A percentile compares a stretch with the other conserved stretches of the same genome.
Evolutionary conservation across 176 grass and related monocot genomes (phyloP).

Genomic region (Bothriochloa decipiens): DNA sequence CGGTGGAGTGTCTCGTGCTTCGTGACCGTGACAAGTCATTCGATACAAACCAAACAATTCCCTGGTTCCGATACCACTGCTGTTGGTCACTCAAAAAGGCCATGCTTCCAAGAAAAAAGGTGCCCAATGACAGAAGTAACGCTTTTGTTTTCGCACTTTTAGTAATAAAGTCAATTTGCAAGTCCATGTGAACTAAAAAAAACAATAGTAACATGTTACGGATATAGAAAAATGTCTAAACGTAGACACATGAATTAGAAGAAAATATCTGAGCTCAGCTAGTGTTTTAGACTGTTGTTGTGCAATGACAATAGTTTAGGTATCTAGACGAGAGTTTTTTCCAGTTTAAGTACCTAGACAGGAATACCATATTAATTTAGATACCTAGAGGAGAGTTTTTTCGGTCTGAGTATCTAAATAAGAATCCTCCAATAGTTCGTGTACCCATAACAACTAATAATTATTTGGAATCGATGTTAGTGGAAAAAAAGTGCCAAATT

Average conservation of each 20-base stretch:
- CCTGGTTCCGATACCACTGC: slow-evolving; percentile 10
- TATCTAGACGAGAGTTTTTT: too few species aligned
- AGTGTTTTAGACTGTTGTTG: not conserved
- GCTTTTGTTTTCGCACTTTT: not conserved
- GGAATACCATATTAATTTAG: too few species aligned
- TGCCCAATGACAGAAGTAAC: not conserved
- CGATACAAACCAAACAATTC: not conserved
- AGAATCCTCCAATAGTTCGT: too few species aligned
- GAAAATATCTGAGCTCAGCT: not conserved
- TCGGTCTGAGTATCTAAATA: too few species aligned
- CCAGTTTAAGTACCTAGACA: too few species aligned
- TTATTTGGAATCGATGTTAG: not conserved
- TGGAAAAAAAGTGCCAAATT: not conserved
- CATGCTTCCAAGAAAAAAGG: not conserved
- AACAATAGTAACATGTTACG: not conserved
- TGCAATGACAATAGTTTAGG: too few species aligned
- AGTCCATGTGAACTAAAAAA: not conserved
- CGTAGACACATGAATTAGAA: not conserved
- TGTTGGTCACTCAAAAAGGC: slow-evolving; percentile 13
- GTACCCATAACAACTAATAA: too few species aligned
- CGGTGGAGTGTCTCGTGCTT: not conserved
- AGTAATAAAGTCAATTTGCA: not conserved
- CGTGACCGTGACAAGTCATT: not conserved
- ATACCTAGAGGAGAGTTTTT: too few species aligned
- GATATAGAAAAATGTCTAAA: not conserved